Base-by-base conservation (phyloP, 306 rosid species). In the Albizia julibrissin region DNA sequence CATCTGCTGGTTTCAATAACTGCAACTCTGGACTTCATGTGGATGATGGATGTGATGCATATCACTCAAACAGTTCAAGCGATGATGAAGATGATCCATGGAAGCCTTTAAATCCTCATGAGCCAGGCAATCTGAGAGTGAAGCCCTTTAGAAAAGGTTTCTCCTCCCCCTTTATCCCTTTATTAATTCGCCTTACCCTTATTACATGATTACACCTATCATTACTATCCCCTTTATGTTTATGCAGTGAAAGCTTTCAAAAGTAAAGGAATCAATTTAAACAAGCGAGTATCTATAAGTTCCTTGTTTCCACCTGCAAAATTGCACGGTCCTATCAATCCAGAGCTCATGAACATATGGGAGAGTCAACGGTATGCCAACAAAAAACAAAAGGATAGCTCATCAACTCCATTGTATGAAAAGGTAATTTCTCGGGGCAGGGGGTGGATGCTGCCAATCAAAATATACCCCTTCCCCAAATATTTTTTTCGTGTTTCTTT, bases 71-170 rank as follows among this genome's bases (percentile, higher is more conserved):
- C 78, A 87, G 74, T 85, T 90, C 91, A 39, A 95, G 92, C 77
- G 87, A 77, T 16, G 92, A 89, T n/a, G 84, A 75, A 19, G 86
- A 86, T 27, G 94, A 95, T 89, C 97, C 92, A 4, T 95, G 99
- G 99, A 91, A 90, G 85, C 98, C 94, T 81, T 86, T 95, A 87
- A 92, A 93, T 92, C 99, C 99, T 77, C 99, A 95, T 80, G 97
- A 90, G 83, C 89, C 89, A 10, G 99, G 98, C 78, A 91, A 88
- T 80, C 91, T 91, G 87, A 92, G 81, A 81, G 88, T 91, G 82
- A 93, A 95, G 82, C 97, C 96, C 78, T 95, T 91, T 72, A 86
- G 92, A 80, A 95, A 93, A 93, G 98, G 99, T 95, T 69, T n/a
- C 46, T 52, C 22, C 15, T 18, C 66, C 21, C 9, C 5, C 6